Conservation (phyloP, 1,284 basidiomycete genomes). For the Erythrobasidium hasegawianum region DNA sequence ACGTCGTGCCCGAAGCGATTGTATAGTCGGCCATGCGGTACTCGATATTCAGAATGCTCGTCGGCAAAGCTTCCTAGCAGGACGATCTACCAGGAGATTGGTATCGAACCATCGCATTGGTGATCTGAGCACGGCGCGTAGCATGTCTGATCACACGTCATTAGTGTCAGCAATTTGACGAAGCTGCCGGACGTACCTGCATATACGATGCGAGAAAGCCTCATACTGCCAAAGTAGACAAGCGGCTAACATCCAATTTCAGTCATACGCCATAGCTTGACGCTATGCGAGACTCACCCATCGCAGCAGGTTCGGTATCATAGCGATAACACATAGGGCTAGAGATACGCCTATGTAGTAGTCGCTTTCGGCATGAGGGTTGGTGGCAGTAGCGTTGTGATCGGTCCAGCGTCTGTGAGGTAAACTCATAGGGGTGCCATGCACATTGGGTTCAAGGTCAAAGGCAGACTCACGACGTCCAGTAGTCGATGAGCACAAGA, state of each 20-base stretch:
- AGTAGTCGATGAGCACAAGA: neutral
- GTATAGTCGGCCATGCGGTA: slow-evolving; percentile 11
- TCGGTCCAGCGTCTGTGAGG: slow-evolving; percentile 4
- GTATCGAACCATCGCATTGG: slow-evolving; percentile 92
- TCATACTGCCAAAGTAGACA: no score
- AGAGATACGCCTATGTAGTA: neutral
- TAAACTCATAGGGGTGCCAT: neutral
- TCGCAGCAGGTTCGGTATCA: neutral
- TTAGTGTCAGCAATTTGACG: neutral
- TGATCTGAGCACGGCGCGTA: slow-evolving; percentile 81
- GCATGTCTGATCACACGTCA: slow-evolving; percentile 52
- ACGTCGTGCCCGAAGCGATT: slow-evolving; percentile 84
- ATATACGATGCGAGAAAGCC: no score
- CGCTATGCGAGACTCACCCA: neutral
- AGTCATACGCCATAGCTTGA: neutral
- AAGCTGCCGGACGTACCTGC: neutral
- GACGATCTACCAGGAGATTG: slow-evolving; percentile 63
- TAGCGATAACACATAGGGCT: neutral
- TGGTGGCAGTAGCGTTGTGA: neutral
- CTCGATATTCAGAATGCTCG: no score
- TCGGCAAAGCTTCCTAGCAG: neutral
- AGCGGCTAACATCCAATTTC: no score
- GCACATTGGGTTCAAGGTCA: no score
- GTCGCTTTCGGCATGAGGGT: neutral
- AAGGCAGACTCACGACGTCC: neutral